Conservation (phyloP, 371 early-diverging fungal genomes). For the Sanchytrium tribonematis region DNA sequence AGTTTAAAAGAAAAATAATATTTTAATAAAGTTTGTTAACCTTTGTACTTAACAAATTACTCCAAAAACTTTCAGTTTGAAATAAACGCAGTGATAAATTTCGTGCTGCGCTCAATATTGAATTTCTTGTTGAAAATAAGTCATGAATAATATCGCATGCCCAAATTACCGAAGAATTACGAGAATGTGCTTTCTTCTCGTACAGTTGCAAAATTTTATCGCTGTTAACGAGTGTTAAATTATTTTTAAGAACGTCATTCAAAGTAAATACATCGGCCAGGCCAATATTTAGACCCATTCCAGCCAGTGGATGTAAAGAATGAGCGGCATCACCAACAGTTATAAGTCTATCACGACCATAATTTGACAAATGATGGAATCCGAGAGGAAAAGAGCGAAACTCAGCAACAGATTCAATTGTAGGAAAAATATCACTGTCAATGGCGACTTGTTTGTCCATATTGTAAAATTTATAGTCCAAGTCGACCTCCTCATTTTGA, state of each 20-base stretch:
- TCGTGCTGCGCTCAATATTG: neutral
- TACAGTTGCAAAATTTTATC: neutral
- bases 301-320: conserved; percentile 76
- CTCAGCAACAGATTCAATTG: neutral
- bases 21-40: neutral
- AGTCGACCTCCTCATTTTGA: neutral
- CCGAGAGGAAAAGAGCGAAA: conserved; percentile 39
- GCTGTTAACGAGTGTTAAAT: neutral
- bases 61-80: neutral
- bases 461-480: neutral
- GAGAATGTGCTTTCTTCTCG: neutral
- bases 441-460: neutral
- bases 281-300: conserved; percentile 82
- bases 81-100: neutral
- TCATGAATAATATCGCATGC: neutral
- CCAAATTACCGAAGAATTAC: neutral
- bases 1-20: neutral
- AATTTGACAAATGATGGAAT: conserved; percentile 41
- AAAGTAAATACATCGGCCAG: conserved; percentile 51
- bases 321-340: conserved; percentile 92
- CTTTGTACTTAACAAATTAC: neutral
- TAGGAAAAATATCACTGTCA: neutral
- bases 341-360: conserved; percentile 44
- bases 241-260: conserved; percentile 20
- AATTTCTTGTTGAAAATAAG: neutral